These are phyloP conservation scores for Kingdonia uniflora DNA, from an alignment of 164 flowering plant species.

Conservation along the genomic window DNA sequence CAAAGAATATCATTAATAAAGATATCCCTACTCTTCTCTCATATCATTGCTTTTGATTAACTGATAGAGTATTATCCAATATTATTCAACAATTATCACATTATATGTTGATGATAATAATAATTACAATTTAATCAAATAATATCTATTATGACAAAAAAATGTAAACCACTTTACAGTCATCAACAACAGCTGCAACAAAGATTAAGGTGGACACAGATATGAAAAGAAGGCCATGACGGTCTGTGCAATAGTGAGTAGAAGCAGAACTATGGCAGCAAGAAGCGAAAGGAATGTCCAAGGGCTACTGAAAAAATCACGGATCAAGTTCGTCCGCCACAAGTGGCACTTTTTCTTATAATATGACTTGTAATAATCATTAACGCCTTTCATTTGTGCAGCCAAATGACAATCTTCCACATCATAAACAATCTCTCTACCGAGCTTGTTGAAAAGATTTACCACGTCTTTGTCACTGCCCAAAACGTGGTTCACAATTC, in stretches of 20 bases:
- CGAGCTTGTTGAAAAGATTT: conserved; percentile 6
- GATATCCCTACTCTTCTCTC: too few species aligned
- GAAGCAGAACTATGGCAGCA: conserved; percentile 16
- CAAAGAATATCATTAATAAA: too few species aligned
- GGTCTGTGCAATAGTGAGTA: conserved; percentile 16
- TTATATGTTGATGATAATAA: too few species aligned
- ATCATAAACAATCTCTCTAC: conserved; percentile 5
- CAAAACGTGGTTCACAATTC: conserved; percentile 3
- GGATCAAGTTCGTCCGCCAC: conserved; percentile 14
- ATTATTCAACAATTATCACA: too few species aligned
- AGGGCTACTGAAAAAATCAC: conserved; percentile 22
- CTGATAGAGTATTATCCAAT: too few species aligned
- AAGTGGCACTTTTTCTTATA: conserved; percentile 6
- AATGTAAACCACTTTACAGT: too few species aligned
- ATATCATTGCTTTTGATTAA: too few species aligned
- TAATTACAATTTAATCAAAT: too few species aligned
- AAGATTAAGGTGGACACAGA: conserved; percentile 1
- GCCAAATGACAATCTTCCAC: conserved; percentile 1
- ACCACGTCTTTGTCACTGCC: conserved; percentile 9
- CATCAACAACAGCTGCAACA: too few species aligned
- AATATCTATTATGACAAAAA: too few species aligned
- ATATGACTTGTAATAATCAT: conserved; percentile 1
- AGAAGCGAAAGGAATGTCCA: conserved; percentile 16
- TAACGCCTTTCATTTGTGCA: too few species aligned
- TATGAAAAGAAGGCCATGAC: conserved; percentile 8